A percentile compares a stretch with the other conserved stretches of the same genome.
phyloP scores from a whole-genome alignment of 768 basidiomycete genomes.

The Phylloporus arenicola region DNA sequence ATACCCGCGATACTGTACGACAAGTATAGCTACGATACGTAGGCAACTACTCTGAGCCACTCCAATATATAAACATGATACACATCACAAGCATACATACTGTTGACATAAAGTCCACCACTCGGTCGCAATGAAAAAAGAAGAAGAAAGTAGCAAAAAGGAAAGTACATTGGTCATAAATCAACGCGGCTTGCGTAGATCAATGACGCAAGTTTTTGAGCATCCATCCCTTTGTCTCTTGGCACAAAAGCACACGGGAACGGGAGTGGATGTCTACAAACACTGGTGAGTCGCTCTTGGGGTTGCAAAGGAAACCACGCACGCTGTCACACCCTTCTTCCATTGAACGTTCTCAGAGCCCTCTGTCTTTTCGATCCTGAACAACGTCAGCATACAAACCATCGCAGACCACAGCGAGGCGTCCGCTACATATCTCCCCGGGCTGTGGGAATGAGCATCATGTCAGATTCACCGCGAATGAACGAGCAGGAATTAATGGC shows the following conservation, averaged over 20 bases:
- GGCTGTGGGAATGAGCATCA: not conserved
- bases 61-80: too few species aligned
- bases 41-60: too few species aligned
- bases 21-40: too few species aligned
- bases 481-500: not conserved
- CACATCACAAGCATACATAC: too few species aligned
- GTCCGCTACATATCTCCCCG: conserved; percentile 20
- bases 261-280: conserved; percentile 11
- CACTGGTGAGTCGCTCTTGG: not conserved
- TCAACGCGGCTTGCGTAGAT: conserved; percentile 1
- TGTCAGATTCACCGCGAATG: not conserved
- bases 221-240: conserved; percentile 14
- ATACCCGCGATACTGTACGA: too few species aligned
- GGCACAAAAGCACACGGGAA: conserved; percentile 14
- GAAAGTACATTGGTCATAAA: not conserved
- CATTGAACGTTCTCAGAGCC: conserved; percentile 17
- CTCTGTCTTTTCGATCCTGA: conserved; percentile 14
- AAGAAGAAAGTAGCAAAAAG: not conserved
- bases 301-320: not conserved
- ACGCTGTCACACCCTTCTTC: conserved; percentile 12
- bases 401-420: conserved; percentile 22
- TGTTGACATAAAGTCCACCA: too few species aligned
- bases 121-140: too few species aligned
- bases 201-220: conserved; percentile 9
- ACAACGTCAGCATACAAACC: conserved; percentile 11